Percentiles rank a stretch among this genome's conserved stretches.
These are phyloP conservation scores for Udeniomyces megalosporus DNA, from an alignment of 768 basidiomycete species.

Conservation along the genomic window DNA sequence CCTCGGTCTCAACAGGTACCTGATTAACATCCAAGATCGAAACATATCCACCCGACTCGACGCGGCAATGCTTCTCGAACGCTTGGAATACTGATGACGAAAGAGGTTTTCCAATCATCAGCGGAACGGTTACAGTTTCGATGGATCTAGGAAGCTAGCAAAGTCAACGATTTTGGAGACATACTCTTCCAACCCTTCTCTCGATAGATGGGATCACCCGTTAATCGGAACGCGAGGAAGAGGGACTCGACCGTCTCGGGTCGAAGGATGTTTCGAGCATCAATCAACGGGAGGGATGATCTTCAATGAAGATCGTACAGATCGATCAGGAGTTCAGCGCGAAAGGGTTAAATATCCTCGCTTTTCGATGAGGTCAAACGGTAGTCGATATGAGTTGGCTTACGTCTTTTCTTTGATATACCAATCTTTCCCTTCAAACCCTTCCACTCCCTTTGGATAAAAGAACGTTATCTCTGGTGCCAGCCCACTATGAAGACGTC, in stretches of 20 bases:
- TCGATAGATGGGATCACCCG: conserved; percentile 65
- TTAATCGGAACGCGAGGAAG: conserved; percentile 77
- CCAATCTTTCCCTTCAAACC: conserved; percentile 51
- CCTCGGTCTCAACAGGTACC: conserved; percentile 47
- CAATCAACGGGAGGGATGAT: conserved; percentile 35
- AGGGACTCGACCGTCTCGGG: conserved; percentile 92
- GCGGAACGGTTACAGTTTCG: conserved; percentile 56
- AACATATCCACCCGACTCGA: conserved; percentile 68
- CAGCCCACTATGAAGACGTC: conserved; percentile 43
- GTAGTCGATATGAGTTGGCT: background rate
- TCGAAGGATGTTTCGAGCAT: conserved; percentile 84
- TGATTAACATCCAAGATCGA: conserved; percentile 71
- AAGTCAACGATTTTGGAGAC: background rate
- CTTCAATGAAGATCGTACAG: background rate
- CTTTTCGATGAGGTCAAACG: no score
- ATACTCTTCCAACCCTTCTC: conserved; percentile 33
- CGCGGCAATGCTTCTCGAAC: conserved; percentile 44
- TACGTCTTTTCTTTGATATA: conserved; percentile 50
- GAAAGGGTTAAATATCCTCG: background rate
- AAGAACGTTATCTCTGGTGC: conserved; percentile 84
- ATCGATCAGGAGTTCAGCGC: no score
- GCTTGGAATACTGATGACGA: conserved; percentile 36
- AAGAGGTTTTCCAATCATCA: background rate
- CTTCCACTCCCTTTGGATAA: conserved; percentile 43
- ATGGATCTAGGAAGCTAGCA: conserved; percentile 63